Percentiles rank a stretch among this genome's conserved stretches.
Conservation (phyloP, 352 stramenopile genomes). For the Plasmopara muralis region DNA sequence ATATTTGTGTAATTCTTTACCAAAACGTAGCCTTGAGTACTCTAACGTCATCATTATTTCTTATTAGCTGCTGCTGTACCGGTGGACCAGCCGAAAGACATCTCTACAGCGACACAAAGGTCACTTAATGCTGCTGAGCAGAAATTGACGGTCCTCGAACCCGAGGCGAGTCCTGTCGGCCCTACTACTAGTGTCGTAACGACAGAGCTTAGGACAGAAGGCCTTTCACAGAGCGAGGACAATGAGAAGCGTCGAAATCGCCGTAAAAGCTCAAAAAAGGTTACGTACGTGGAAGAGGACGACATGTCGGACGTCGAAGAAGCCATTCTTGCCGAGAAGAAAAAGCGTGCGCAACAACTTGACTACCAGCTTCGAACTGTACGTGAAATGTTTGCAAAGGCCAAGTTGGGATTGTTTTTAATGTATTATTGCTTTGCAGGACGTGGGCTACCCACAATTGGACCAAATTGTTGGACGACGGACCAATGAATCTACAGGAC, state of each 20-base stretch:
- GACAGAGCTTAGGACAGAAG: constrained; percentile 5
- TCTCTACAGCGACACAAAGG: not conserved
- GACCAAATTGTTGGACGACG: constrained; percentile 82
- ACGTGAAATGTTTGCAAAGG: constrained; percentile 5
- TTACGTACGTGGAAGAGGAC: constrained; percentile 79
- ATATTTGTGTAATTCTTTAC: constrained; percentile 1
- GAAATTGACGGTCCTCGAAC: constrained; percentile 3
- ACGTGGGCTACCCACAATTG: constrained; percentile 57
- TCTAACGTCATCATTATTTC: constrained; percentile 1
- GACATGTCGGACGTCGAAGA: constrained; percentile 63
- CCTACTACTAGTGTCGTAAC: not conserved
- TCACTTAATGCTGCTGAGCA: not conserved
- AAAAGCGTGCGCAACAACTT: constrained; percentile 62
- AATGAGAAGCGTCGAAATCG: constrained; percentile 29
- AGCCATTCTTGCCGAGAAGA: constrained; percentile 47
- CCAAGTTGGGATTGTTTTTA: not conserved
- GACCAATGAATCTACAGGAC: constrained; percentile 62
- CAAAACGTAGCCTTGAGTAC: not conserved
- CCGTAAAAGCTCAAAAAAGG: constrained; percentile 36
- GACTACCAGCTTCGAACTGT: constrained; percentile 62
- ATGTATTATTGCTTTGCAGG: constrained; percentile 24
- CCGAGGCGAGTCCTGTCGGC: constrained; percentile 8
- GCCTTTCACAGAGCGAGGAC: constrained; percentile 10
- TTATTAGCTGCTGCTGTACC: constrained; percentile 3
- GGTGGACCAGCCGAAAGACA: constrained; percentile 2